Evolutionary conservation across 73 alveolate genomes (phyloP).

Genomic region (Tetrahymena elliotti): DNA sequence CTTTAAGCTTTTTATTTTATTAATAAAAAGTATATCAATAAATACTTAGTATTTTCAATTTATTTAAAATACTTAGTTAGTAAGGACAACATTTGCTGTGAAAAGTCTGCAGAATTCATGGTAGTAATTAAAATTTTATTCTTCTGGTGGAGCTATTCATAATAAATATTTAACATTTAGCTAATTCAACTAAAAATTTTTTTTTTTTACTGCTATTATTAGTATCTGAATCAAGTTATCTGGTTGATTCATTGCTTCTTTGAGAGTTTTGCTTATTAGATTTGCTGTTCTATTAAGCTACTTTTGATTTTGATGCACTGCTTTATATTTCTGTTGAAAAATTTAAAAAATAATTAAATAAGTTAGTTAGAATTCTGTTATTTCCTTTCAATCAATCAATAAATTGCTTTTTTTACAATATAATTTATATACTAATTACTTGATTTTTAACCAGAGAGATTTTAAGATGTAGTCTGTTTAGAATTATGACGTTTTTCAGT

Average conservation of each 20-base stretch:
- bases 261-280: neutral
- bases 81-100: slow-evolving; percentile 29
- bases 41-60: no score
- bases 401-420: neutral
- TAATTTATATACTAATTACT: neutral
- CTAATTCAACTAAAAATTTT: neutral
- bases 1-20: neutral
- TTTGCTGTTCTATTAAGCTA: neutral
- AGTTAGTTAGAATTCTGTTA: neutral
- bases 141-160: neutral
- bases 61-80: slow-evolving; percentile 13
- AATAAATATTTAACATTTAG: neutral
- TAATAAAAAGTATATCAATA: no score
- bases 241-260: neutral
- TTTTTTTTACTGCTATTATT: neutral
- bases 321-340: neutral
- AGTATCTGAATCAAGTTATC: neutral
- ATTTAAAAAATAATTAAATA: neutral
- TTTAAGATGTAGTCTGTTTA: neutral
- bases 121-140: slow-evolving; percentile 37
- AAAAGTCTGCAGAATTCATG: slow-evolving; percentile 44
- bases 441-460: neutral
- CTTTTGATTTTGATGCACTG: neutral
- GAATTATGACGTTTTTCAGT: neutral
- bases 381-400: neutral